Evolutionary conservation across 1,284 basidiomycete genomes (phyloP).

Genomic region (Heliocybe sulcata): DNA sequence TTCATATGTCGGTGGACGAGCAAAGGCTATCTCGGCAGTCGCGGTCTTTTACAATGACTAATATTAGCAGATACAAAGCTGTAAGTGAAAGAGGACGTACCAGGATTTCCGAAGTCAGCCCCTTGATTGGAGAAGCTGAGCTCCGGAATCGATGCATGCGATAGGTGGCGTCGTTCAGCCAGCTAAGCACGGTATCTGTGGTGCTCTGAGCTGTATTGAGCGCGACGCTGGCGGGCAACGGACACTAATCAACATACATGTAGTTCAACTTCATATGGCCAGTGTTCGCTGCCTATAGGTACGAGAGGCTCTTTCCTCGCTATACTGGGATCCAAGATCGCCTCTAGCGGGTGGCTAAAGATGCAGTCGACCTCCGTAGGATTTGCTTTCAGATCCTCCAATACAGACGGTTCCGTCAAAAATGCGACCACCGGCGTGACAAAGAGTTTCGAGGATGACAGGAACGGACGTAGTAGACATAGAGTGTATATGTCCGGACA

Average conservation of each 20-base stretch:
- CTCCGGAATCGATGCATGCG: conserved; percentile 75
- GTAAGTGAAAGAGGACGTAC: conserved; percentile 32
- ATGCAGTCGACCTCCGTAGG: conserved; percentile 71
- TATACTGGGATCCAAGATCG: conserved; percentile 53
- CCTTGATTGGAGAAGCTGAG: conserved; percentile 71
- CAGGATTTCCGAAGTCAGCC: conserved; percentile 76
- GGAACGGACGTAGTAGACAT: conserved; percentile 63
- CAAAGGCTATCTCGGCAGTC: conserved; percentile 52
- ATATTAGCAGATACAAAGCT: not conserved
- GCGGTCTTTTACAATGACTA: conserved; percentile 36
- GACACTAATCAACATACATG: conserved; percentile 35
- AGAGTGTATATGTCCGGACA: conserved; percentile 55
- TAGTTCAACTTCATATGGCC: conserved; percentile 66
- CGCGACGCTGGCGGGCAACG: not conserved
- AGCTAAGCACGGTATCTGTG: conserved; percentile 43
- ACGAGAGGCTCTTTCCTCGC: conserved; percentile 41
- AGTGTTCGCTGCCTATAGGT: conserved; percentile 56
- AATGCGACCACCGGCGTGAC: conserved; percentile 72
- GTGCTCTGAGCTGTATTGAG: conserved; percentile 31
- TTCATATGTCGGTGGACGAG: conserved; percentile 34
- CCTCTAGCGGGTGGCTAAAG: conserved; percentile 73
- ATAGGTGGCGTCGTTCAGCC: conserved; percentile 43
- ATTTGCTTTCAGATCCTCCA: conserved; percentile 45
- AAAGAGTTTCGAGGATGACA: conserved; percentile 55
- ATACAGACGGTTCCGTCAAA: conserved; percentile 44